phyloP scores from a whole-genome alignment of 169 alveolate species.

The Hepatocystis sp. region DNA sequence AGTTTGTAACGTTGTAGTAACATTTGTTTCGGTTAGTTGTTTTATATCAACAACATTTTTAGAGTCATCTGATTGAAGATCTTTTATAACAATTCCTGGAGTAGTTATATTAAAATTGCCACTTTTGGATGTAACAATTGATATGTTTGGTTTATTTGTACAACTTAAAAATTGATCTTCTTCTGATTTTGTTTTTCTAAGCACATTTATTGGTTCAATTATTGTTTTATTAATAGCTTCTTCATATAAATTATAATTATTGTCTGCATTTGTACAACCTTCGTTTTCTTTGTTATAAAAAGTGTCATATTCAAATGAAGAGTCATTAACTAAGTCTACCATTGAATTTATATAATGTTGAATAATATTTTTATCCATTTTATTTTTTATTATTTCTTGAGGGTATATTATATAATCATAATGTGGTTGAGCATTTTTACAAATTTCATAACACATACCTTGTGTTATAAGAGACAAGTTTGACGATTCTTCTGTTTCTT shows the following conservation, averaged over 20 bases:
- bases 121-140: no score
- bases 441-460: not conserved
- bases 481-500: not conserved
- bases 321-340: slow-evolving; percentile 9
- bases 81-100: no score
- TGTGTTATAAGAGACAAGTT: not conserved
- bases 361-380: slow-evolving; percentile 1
- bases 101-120: no score
- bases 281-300: not conserved
- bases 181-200: no score
- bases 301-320: not conserved
- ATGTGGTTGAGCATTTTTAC: slow-evolving; percentile 4
- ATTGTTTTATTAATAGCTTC: no score
- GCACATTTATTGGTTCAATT: no score
- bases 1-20: not conserved
- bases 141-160: no score
- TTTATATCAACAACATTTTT: no score
- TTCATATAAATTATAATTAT: not conserved
- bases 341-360: slow-evolving; percentile 42
- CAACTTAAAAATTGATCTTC: no score
- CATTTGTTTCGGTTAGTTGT: not conserved
- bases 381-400: slow-evolving; percentile 9
- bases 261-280: not conserved
- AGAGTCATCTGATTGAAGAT: not conserved
- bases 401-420: slow-evolving; percentile 40